Evolutionary conservation across 768 basidiomycete genomes (phyloP).

Genomic region (Leucosporidium scottii): DNA sequence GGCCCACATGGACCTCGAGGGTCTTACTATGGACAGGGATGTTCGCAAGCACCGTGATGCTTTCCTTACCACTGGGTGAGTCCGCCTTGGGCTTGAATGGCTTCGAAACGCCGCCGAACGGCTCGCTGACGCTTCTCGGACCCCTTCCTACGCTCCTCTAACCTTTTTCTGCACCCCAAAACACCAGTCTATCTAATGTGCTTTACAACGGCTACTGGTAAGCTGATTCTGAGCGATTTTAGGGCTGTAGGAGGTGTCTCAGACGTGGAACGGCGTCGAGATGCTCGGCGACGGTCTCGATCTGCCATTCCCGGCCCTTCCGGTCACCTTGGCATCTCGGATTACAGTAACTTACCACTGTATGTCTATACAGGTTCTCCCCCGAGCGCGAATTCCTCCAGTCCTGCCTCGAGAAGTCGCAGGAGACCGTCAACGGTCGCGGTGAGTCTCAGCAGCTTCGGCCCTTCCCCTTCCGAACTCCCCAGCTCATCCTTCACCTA

Average conservation of each 20-base stretch:
- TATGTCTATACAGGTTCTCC: constrained; percentile 77
- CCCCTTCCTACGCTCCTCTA: background rate
- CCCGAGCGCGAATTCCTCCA: constrained; percentile 95
- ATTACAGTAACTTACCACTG: background rate
- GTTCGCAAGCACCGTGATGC: constrained; percentile 90
- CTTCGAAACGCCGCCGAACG: too few relatives aligned
- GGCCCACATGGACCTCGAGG: constrained; percentile 94
- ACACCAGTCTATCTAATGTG: background rate
- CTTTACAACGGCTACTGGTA: background rate
- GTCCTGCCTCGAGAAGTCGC: constrained; percentile 82
- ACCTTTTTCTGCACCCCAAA: too few relatives aligned
- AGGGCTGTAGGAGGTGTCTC: too few relatives aligned
- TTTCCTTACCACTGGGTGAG: constrained; percentile 72
- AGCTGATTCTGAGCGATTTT: background rate
- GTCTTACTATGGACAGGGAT: constrained; percentile 94
- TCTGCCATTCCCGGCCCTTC: background rate
- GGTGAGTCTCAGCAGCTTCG: too few relatives aligned
- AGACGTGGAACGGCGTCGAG: too few relatives aligned
- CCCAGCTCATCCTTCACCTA: too few relatives aligned
- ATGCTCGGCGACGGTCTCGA: background rate
- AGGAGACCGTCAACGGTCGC: constrained; percentile 89
- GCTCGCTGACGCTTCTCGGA: background rate
- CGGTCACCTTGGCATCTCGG: background rate
- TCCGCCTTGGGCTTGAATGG: background rate
- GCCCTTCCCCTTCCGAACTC: too few relatives aligned